Evolutionary conservation across 352 stramenopile genomes (phyloP), one percentile per base, ranked within the genome.

Genomic region (Pythium rishiriense): DNA sequence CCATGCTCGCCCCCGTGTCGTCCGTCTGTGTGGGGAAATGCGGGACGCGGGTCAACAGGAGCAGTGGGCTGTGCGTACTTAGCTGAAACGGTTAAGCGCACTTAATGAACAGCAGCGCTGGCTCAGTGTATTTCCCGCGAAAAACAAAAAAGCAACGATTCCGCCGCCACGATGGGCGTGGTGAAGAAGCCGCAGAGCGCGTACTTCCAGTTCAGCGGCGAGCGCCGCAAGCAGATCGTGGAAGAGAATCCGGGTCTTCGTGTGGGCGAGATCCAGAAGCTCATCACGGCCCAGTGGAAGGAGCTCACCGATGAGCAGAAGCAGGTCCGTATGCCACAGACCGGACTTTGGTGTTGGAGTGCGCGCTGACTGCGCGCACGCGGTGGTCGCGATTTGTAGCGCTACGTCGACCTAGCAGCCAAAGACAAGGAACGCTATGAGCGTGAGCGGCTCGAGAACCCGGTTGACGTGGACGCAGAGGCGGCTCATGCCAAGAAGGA

Each of bases 261-360:
- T 56, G 76, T 96, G 46, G 83, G 85, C 9, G 78, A 90, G 15
- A 81, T 98, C 21, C 89, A 97, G 51, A 97, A 97, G 71, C 68
- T 93, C 19, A 88, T 98, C 29, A 97, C 94, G 29, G 73, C 76
- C 45, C 81, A 93, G 47, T 99, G 96, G 96, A 91, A 90, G 17
- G 79, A 77, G 45, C 75, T 99, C 21, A 73, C 69, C 8, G 66
- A 80, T 3, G 80, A 97, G 24, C 76, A 98, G 58, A 96, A 96
- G 45, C 79, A 96, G 55, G 76, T 92, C 14, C 28, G 57, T 22
- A 19, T 25, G 15, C 24, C 37, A 60, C 51, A 41, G 54, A 17
- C 10, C 45, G 45, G 17, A 12, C 17, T 9, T 49, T 26, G n/a
- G n/a, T n/a, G n/a, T n/a, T n/a, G n/a, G n/a, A 26, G 12, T 19